Evolutionary conservation across 345 rosid genomes (phyloP), one percentile per base, ranked within the genome.

Genomic region (Euphorbia tirucalli): DNA sequence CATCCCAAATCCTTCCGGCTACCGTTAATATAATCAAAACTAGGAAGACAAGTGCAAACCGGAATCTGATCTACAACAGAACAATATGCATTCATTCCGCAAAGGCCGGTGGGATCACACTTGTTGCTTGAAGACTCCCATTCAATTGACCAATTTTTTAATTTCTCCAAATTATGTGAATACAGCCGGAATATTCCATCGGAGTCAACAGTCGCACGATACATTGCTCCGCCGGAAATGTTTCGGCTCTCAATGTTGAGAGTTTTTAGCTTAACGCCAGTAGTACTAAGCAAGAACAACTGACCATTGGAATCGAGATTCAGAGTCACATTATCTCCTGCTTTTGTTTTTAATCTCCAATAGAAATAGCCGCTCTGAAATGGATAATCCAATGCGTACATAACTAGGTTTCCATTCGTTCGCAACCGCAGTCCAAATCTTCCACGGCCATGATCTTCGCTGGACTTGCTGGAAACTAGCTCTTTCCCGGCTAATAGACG

Each of bases 341-440:
- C 68, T 1, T 0, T 4, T 22, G 68, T 64, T 10, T 0, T 9
- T 11, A 14, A 5, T 24, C 15, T 0, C 78, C 64, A 75, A 57
- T 80, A 83, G 64, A 82, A n/a, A 74, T 71, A 57, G 8, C 0
- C 8, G 4, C n/a, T 21, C 9, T 37, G 9, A 64, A 21, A 41
- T 22, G 14, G 30, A 52, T 21, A 43, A n/a, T 43, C 22, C 43
- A 60, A 39, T 7, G 44, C 52, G 24, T 66, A 52, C 41, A 52
- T 25, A 25, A 55, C 55, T 2, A 80, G 78, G 50, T 77, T 72
- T 15, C 82, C 80, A 62, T 80, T 78, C 0, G 0, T 1, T 75
- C 80, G 82, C 80, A 83, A 72, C 0, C 21, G 22, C 28, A 83
- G 80, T 21, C 61, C 71, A 64, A 77, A 83, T 21, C 24, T 28